Evolutionary conservation across 495 filamentous ascomycete genomes (phyloP), one percentile per base, ranked within the genome.

Genomic region (Penicillium simplicissimum): DNA sequence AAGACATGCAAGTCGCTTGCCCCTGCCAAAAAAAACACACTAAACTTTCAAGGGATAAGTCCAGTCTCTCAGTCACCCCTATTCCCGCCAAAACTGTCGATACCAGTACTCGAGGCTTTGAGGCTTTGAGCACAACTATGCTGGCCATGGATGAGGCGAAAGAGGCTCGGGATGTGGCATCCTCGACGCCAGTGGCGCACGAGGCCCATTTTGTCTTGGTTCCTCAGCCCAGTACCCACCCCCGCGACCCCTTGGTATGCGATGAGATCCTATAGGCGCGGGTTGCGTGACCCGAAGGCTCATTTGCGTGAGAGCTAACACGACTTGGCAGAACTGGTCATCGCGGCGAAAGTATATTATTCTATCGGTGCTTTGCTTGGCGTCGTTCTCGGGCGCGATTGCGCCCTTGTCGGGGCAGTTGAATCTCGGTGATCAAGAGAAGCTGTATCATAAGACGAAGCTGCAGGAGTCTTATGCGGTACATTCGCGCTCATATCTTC

Each of bases 211-310:
- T 84, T 38, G 74, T 83, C 14, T 67, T 83, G 19, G 72, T 83
- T 43, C 81, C 81, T 5, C 74, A 77, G 56, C 81, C 81, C 15
- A 78, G 72, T 55, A 70, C 76, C 57, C 74, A 77, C 51, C 73
- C 77, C 10, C 74, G 75, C 19, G 81, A 84, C 56, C 81, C 81
- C 15, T 67, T 82, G 54, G 73, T 76, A 71, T 61, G 64, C 34
- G 25, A 25, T 13, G 23, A 23, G 58, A 10, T 31, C 52, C 38
- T 23, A 23, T 10, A 11, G 15, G 8, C 31, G n/a, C 23, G 14
- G 11, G 4, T 35, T 35, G 31, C 51, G 51, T 28, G n/a, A 21
- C 42, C 45, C 31, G 7, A 10, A 35, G n/a, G 51, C 31, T 31
- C 15, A 19, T n/a, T 5, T 53, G n/a, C 19, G n/a, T 33, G 28